Evolutionary conservation across 2,329 filamentous ascomycete species (phyloP).

Genomic region (Dactylellina haptotyla): DNA sequence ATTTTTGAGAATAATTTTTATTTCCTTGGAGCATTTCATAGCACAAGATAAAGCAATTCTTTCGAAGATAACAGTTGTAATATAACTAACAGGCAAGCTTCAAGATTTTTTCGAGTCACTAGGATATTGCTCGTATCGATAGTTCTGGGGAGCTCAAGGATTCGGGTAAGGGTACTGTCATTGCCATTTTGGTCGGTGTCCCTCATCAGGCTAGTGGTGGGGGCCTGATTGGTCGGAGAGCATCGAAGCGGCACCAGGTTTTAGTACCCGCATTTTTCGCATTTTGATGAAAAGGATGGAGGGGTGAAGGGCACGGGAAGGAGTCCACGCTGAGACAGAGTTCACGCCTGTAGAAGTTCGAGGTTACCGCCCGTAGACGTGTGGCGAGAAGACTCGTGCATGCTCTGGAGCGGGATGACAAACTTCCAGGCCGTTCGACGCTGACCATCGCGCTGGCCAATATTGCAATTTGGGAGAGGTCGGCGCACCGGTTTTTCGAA

Average conservation of each 20-base stretch:
- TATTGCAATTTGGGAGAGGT: no score
- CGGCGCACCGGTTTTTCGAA: neutral
- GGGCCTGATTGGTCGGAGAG: constrained; percentile 6
- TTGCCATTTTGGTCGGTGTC: constrained; percentile 11
- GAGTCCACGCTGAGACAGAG: no score
- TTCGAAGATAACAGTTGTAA: neutral
- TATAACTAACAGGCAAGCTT: no score
- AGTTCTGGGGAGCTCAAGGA: neutral
- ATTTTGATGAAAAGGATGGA: no score
- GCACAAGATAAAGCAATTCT: no score
- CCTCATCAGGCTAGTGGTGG: neutral
- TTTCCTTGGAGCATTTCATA: no score
- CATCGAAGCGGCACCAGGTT: neutral
- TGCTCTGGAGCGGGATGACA: neutral
- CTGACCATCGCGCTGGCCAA: no score
- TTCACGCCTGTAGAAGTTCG: neutral
- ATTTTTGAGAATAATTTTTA: no score
- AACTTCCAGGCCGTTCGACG: no score
- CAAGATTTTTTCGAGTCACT: neutral
- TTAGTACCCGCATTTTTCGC: no score
- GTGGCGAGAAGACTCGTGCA: neutral
- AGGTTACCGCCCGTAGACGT: neutral
- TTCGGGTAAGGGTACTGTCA: neutral
- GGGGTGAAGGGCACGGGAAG: constrained; percentile 2
- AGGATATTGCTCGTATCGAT: neutral